Conservation (phyloP, 2,329 filamentous ascomycete genomes). For the Sarocladium oryzae region DNA sequence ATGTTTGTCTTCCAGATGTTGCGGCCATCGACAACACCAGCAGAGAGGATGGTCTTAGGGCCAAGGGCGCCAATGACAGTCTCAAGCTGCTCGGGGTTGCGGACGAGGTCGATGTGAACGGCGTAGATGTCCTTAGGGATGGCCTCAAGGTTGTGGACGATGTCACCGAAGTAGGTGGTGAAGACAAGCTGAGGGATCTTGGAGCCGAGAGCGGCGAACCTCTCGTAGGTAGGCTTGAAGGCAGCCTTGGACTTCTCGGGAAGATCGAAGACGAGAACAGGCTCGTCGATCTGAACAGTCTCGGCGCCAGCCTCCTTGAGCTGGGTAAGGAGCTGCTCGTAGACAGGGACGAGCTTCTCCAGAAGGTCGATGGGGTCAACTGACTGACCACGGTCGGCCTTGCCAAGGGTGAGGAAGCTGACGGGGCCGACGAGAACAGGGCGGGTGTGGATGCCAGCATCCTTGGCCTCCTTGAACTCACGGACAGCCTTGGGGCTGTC, state of each 20-base stretch:
- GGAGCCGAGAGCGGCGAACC: constrained; percentile 67
- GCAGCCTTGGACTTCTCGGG: constrained; percentile 85
- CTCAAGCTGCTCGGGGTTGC: constrained; percentile 95
- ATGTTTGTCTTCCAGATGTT: constrained; percentile 99
- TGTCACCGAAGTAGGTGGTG: constrained; percentile 98
- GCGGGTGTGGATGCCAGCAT: constrained; percentile 85
- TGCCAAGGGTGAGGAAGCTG: constrained; percentile 94
- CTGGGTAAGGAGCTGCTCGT: constrained; percentile 85
- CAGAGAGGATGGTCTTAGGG: constrained; percentile 83
- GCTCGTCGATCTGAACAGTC: constrained; percentile 97
- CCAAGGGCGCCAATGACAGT: constrained; percentile 77
- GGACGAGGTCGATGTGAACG: constrained; percentile 92
- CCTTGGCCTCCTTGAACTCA: constrained; percentile 97
- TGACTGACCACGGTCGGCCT: constrained; percentile 92
- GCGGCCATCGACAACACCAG: constrained; percentile 94
- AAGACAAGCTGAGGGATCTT: constrained; percentile 83
- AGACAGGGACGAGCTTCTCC: constrained; percentile 87
- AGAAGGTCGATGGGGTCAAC: constrained; percentile 92
- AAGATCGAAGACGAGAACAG: constrained; percentile 91
- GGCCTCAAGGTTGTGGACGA: constrained; percentile 96
- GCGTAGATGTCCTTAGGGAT: constrained; percentile 74
- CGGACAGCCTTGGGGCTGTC: constrained; percentile 85
- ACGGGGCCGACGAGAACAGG: constrained; percentile 94
- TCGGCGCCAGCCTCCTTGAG: constrained; percentile 95
- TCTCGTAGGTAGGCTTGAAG: constrained; percentile 97